Percentiles rank a stretch among this genome's conserved stretches.
Evolutionary conservation across 2,329 filamentous ascomycete genomes (phyloP).

Genomic region (Fonsecaea nubica): DNA sequence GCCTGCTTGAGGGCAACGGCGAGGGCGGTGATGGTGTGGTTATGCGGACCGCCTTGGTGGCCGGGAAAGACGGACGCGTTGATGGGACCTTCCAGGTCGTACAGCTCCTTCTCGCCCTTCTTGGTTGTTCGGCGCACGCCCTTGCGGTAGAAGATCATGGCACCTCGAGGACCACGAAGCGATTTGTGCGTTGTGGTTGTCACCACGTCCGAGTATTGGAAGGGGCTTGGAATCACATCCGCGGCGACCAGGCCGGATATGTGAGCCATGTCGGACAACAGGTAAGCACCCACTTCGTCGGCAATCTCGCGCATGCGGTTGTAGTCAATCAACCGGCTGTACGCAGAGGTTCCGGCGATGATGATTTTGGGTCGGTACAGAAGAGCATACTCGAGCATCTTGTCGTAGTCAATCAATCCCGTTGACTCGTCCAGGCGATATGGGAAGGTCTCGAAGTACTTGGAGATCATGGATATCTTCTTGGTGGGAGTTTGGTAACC

Average conservation of each 20-base stretch:
- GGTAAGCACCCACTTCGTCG: conserved; percentile 89
- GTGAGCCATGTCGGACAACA: conserved; percentile 95
- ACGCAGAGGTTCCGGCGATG: conserved; percentile 91
- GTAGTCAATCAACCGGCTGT: conserved; percentile 96
- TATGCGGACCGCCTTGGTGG: conserved; percentile 97
- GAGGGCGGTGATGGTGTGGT: conserved; percentile 97
- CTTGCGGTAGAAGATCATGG: conserved; percentile 98
- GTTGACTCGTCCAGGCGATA: conserved; percentile 91
- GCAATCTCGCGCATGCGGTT: conserved; percentile 87
- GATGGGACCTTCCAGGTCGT: conserved; percentile 91
- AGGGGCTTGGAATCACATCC: conserved; percentile 88
- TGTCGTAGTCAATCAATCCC: conserved; percentile 92
- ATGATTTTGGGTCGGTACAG: conserved; percentile 96
- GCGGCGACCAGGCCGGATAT: conserved; percentile 94
- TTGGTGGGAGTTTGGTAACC: conserved; percentile 94
- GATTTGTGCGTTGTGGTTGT: conserved; percentile 99
- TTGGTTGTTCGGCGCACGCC: conserved; percentile 86
- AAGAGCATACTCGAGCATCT: conserved; percentile 82
- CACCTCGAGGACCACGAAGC: conserved; percentile 89
- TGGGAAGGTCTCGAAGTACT: conserved; percentile 97
- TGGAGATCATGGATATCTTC: conserved; percentile 97
- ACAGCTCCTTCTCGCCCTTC: conserved; percentile 82
- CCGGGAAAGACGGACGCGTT: conserved; percentile 97
- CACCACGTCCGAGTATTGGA: conserved; percentile 88
- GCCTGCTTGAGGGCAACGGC: conserved; percentile 95